phyloP scores from a whole-genome alignment of 208 protist genomes.

The Crithidia fasciculata region DNA sequence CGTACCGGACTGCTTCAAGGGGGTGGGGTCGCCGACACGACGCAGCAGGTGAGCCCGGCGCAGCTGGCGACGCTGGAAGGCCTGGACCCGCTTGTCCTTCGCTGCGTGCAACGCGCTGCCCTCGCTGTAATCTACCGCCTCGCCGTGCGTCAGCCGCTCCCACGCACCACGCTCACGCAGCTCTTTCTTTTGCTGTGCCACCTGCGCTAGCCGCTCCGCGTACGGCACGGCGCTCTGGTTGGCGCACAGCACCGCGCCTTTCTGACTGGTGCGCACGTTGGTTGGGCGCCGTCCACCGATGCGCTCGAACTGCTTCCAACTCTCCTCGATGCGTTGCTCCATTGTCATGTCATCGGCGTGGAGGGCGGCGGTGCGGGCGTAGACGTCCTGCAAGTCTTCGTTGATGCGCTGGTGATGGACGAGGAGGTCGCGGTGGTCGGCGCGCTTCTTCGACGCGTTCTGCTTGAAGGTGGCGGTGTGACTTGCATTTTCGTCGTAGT shows the following conservation, averaged over 20 bases:
- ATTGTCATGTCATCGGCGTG: conserved; percentile 80
- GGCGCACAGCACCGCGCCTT: conserved; percentile 52
- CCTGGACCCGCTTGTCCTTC: conserved; percentile 72
- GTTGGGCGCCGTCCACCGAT: conserved; percentile 74
- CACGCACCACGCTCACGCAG: conserved; percentile 52
- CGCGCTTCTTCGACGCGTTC: conserved; percentile 40
- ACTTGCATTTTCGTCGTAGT: conserved; percentile 64
- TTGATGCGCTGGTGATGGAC: conserved; percentile 91
- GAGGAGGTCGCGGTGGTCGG: conserved; percentile 79
- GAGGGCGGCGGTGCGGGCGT: conserved; percentile 76
- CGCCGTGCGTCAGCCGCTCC: conserved; percentile 79
- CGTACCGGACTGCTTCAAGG: conserved; percentile 80
- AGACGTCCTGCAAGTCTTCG: conserved; percentile 80
- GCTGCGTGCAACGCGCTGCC: conserved; percentile 79
- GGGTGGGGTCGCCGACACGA: conserved; percentile 82
- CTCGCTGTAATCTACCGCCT: conserved; percentile 74
- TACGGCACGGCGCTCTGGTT: conserved; percentile 59
- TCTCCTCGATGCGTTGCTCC: conserved; percentile 88
- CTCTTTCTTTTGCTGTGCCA: conserved; percentile 67
- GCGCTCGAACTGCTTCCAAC: conserved; percentile 81
- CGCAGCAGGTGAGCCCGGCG: conserved; percentile 76
- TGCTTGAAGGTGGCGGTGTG: conserved; percentile 54
- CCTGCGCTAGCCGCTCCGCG: conserved; percentile 66
- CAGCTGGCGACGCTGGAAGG: conserved; percentile 77
- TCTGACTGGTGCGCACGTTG: conserved; percentile 29